These are phyloP conservation scores for Starmerella riodocensis DNA, from an alignment of 805 yeast species.

Conservation along the genomic window DNA sequence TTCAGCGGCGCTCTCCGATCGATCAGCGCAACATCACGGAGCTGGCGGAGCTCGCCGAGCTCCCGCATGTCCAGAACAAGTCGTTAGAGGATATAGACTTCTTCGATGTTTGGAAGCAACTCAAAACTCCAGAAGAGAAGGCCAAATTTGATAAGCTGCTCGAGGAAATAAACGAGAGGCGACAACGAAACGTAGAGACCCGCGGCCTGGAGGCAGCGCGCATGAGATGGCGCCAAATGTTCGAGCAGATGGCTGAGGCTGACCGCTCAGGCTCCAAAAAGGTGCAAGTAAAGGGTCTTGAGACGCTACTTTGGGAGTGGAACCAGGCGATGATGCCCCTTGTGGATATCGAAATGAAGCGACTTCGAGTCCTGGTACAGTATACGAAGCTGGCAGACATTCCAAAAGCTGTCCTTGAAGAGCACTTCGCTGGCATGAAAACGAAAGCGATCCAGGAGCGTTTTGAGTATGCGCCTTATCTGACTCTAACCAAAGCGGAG, in stretches of 20 bases:
- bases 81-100: constrained; percentile 38
- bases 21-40: constrained; percentile 21
- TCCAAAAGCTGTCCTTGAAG: constrained; percentile 13
- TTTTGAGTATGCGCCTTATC: constrained; percentile 57
- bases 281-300: constrained; percentile 37
- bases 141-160: constrained; percentile 48
- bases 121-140: constrained; percentile 34
- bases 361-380: constrained; percentile 36
- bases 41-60: constrained; percentile 16
- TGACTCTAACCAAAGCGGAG: constrained; percentile 59
- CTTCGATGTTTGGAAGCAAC: constrained; percentile 47
- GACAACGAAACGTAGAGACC: constrained; percentile 66
- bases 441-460: constrained; percentile 19
- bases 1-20: constrained; percentile 18
- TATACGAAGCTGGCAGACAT: constrained; percentile 19
- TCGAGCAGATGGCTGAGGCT: constrained; percentile 31
- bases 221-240: constrained; percentile 76
- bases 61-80: constrained; percentile 29
- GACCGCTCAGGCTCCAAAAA: constrained; percentile 33
- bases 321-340: constrained; percentile 57
- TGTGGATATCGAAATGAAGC: constrained; percentile 49
- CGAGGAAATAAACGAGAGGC: constrained; percentile 54
- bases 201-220: constrained; percentile 75
- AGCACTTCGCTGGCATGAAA: constrained; percentile 13
- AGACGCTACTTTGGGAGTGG: constrained; percentile 76